Conservation (phyloP, 2,329 filamentous ascomycete species). For the Cercospora beticola region DNA sequence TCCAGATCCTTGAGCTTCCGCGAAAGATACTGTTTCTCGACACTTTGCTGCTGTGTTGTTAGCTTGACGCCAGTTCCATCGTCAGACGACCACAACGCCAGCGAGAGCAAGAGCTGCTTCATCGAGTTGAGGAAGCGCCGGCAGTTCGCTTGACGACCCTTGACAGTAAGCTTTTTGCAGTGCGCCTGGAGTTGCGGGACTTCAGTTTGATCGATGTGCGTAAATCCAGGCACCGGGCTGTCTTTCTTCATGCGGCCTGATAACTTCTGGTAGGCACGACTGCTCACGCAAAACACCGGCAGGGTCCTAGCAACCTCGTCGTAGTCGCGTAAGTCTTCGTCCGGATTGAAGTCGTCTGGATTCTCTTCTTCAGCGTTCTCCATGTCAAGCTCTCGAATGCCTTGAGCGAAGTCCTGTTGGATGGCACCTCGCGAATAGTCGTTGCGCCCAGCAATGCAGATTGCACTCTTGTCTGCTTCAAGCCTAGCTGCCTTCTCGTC, state of each 20-base stretch:
- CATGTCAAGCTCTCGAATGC: constrained; percentile 61
- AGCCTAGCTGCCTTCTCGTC: constrained; percentile 37
- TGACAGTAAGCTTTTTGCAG: constrained; percentile 58
- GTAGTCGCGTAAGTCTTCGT: constrained; percentile 58
- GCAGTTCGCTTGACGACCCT: constrained; percentile 47
- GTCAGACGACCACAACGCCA: constrained; percentile 53
- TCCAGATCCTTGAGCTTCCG: constrained; percentile 44
- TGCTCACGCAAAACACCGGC: constrained; percentile 65
- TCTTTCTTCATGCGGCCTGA: constrained; percentile 56
- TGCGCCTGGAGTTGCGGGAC: constrained; percentile 60
- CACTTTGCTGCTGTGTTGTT: constrained; percentile 42
- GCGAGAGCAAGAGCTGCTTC: constrained; percentile 53
- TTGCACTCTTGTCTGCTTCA: constrained; percentile 38
- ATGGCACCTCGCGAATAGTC: constrained; percentile 56
- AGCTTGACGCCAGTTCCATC: constrained; percentile 45
- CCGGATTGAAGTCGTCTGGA: constrained; percentile 56
- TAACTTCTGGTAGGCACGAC: constrained; percentile 63
- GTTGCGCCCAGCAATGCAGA: constrained; percentile 58
- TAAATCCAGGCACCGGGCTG: constrained; percentile 54
- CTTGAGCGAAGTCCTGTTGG: constrained; percentile 58
- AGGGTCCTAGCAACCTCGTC: constrained; percentile 55
- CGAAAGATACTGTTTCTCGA: constrained; percentile 43
- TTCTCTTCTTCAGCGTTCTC: constrained; percentile 56
- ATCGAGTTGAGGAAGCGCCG: constrained; percentile 54
- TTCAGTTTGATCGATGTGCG: constrained; percentile 54